These are phyloP conservation scores for Proliferodiscus dingleyae DNA, from an alignment of 2,329 filamentous ascomycete species.

Conservation along the genomic window DNA sequence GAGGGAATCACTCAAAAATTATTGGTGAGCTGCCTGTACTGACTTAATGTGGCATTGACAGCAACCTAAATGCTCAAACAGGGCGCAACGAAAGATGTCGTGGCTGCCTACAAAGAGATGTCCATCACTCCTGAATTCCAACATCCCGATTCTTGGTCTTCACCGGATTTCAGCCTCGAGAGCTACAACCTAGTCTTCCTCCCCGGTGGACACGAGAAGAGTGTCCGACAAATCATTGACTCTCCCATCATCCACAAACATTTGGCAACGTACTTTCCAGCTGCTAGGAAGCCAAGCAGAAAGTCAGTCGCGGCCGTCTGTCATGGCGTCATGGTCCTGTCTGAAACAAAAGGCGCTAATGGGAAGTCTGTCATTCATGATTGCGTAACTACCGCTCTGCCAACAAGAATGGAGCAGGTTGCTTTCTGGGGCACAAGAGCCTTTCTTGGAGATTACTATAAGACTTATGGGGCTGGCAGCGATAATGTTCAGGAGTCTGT, in stretches of 20 bases:
- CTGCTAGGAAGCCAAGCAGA: slow-evolving; percentile 39
- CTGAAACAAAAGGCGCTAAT: slow-evolving; percentile 36
- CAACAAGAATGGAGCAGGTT: slow-evolving; percentile 43
- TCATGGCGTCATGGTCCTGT: slow-evolving; percentile 48
- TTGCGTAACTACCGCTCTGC: slow-evolving; percentile 45
- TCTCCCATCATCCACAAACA: slow-evolving; percentile 40
- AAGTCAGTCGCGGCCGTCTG: slow-evolving; percentile 47
- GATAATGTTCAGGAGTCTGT: slow-evolving; percentile 45
- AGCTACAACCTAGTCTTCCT: slow-evolving; percentile 45
- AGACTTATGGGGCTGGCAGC: slow-evolving; percentile 49
- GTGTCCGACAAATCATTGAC: slow-evolving; percentile 47
- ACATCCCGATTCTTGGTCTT: slow-evolving; percentile 42
- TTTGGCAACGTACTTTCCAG: slow-evolving; percentile 43
- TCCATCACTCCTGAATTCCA: slow-evolving; percentile 37
- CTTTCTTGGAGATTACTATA: slow-evolving; percentile 51
- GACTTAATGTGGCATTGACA: too few relatives aligned
- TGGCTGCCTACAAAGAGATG: slow-evolving; percentile 42
- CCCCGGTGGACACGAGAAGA: slow-evolving; percentile 50
- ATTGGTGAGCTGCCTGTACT: slow-evolving; percentile 35
- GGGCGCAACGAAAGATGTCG: slow-evolving; percentile 41
- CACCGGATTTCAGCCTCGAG: slow-evolving; percentile 39
- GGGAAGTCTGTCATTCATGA: slow-evolving; percentile 44
- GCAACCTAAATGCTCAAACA: too few relatives aligned
- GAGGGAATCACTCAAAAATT: slow-evolving; percentile 45
- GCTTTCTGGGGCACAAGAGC: slow-evolving; percentile 45